Conservation (phyloP, 1,284 basidiomycete genomes). For the Rugosomyces carneus region DNA sequence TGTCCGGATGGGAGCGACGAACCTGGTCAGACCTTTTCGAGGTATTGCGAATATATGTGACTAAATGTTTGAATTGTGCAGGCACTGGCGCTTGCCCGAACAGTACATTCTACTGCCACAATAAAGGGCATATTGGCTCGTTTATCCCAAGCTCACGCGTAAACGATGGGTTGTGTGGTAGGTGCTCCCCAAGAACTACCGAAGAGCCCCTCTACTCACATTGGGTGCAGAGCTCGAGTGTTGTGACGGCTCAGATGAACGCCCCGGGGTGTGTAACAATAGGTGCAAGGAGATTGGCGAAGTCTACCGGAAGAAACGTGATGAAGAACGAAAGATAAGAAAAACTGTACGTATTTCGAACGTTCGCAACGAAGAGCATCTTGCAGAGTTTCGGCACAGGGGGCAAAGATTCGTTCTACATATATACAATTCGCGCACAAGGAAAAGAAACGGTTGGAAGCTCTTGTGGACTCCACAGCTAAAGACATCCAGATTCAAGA, state of each 20-base stretch:
- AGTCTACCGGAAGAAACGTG: constrained; percentile 57
- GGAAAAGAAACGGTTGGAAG: constrained; percentile 79
- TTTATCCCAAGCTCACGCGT: constrained; percentile 79
- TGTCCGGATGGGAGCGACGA: constrained; percentile 92
- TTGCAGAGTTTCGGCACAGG: constrained; percentile 38
- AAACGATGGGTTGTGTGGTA: constrained; percentile 94
- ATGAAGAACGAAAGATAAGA: constrained; percentile 70
- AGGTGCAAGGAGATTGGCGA: constrained; percentile 75
- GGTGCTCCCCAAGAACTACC: constrained; percentile 22
- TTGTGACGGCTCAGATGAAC: constrained; percentile 97
- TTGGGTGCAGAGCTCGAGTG: constrained; percentile 75
- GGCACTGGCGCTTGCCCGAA: constrained; percentile 86
- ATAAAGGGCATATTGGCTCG: constrained; percentile 83
- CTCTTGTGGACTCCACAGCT: constrained; percentile 44
- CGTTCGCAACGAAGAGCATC: not conserved
- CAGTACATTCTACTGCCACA: constrained; percentile 80
- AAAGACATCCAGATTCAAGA: constrained; percentile 58
- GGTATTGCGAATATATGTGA: constrained; percentile 1
- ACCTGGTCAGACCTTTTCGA: constrained; percentile 49
- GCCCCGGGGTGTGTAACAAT: constrained; percentile 73
- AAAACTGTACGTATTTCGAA: constrained; percentile 60
- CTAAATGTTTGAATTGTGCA: constrained; percentile 24
- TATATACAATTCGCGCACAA: constrained; percentile 86
- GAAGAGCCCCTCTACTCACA: not conserved
- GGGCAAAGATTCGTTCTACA: constrained; percentile 83